Evolutionary conservation across 257 asterid genomes (phyloP).

Genomic region (Fraxinus excelsior): DNA sequence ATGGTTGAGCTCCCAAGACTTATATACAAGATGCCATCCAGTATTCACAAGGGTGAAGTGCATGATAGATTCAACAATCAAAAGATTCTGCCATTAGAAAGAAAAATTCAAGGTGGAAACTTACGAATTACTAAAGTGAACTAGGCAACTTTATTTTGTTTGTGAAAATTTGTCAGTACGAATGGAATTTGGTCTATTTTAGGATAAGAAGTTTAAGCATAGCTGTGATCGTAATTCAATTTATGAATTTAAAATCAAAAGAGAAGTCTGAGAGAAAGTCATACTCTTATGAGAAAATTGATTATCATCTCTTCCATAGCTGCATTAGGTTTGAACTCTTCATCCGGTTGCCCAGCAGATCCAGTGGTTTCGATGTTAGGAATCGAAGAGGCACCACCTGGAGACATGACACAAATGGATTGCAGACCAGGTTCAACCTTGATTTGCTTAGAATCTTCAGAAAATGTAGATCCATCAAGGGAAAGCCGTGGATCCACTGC

Average conservation of each 20-base stretch:
- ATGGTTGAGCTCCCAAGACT: not conserved
- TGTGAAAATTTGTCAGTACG: not conserved
- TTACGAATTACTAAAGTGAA: not conserved
- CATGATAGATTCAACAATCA: not conserved
- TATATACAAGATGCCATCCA: not conserved
- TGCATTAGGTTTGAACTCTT: constrained; percentile 98
- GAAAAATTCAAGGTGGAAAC: not conserved
- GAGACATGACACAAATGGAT: constrained; percentile 91
- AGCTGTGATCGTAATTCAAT: not conserved
- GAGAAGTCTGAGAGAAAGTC: constrained; percentile 27
- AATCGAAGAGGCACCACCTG: constrained; percentile 90
- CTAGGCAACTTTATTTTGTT: not conserved
- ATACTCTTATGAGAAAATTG: constrained; percentile 94
- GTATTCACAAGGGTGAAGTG: not conserved
- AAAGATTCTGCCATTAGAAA: not conserved
- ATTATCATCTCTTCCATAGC: constrained; percentile 99
- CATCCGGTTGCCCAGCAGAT: constrained; percentile 95
- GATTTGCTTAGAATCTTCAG: constrained; percentile 88
- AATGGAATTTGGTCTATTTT: not conserved
- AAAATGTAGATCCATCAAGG: constrained; percentile 73
- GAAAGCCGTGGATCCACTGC: constrained; percentile 67
- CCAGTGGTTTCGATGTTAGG: constrained; percentile 95
- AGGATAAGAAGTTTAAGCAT: not conserved
- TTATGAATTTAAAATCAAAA: constrained; percentile 12
- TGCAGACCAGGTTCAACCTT: constrained; percentile 98